Base-by-base conservation (phyloP, 2,329 filamentous ascomycete species). In the Fusarium burgessii region DNA sequence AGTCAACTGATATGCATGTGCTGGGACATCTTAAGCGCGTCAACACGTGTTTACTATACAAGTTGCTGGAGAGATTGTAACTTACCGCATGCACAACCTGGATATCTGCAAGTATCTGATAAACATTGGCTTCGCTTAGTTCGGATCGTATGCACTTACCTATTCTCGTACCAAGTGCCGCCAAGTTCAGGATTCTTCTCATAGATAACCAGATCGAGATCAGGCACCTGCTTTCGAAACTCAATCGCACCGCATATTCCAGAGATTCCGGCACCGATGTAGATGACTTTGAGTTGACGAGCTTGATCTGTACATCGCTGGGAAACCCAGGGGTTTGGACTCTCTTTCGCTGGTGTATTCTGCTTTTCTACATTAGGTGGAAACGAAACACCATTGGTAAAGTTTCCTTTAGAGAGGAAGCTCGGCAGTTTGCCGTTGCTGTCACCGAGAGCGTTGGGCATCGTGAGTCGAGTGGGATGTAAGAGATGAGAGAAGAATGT, bases 101-200 rank as follows among this genome's bases (percentile, higher is more conserved):
- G 62, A 6, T 66, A 66, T 60, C 62, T 66, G 2, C 23, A 23
- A 3, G 0, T 1, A 23, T 5, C 10, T 17, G 4, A 7, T 43
- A 9, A 66, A 14, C 7, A 3, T 14, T 4, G 1, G 1, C 2
- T 3, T 13, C 10, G 0, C 0, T 6, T 3, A 0, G 0, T 7
- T 6, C 1, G 3, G 5, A 1, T 10, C 7, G 1, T 5, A 2
- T 8, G 3, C 1, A 17, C 52, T 23, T 12, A 46, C 62, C 62
- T 46, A 1, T 66, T 66, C 29, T 66, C 62, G 9, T 40, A 66
- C 62, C 62, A 66, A 7, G 62, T 66, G 2, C 62, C 62, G 4
- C 62, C 62, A 3, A 66, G 62, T 3, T 66, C 62, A 7, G 62
- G 52, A 2, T 66, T 66, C 41, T 66, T 66, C n/a, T 66, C 62